phyloP scores from a whole-genome alignment of 257 asterid species.

The Jasminum sambac region DNA sequence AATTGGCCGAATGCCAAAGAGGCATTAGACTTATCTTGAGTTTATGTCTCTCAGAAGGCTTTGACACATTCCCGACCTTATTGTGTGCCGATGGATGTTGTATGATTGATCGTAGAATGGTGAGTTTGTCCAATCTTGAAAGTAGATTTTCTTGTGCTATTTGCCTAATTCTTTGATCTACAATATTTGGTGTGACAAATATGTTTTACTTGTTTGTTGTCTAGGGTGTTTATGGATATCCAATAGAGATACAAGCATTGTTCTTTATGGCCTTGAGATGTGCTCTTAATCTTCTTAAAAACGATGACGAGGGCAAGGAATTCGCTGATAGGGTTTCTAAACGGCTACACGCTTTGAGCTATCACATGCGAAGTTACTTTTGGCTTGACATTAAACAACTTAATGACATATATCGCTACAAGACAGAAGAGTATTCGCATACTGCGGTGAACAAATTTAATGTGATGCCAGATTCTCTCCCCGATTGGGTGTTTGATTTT shows the following conservation, averaged over 20 bases:
- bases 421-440: constrained; percentile 90
- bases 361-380: constrained; percentile 82
- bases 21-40: constrained; percentile 79
- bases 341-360: constrained; percentile 83
- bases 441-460: constrained; percentile 93
- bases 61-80: constrained; percentile 94
- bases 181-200: neutral
- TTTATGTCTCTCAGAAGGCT: constrained; percentile 84
- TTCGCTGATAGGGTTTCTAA: constrained; percentile 53
- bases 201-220: constrained; percentile 5
- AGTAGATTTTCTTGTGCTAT: neutral
- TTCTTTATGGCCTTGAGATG: constrained; percentile 91
- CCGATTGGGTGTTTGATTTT: constrained; percentile 90
- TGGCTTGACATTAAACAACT: constrained; percentile 89
- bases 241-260: constrained; percentile 86
- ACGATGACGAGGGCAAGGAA: constrained; percentile 71
- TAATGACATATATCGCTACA: constrained; percentile 79
- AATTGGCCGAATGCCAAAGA: constrained; percentile 73
- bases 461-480: constrained; percentile 88
- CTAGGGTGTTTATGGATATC: constrained; percentile 91
- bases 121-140: constrained; percentile 23
- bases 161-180: neutral
- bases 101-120: constrained; percentile 96
- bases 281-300: constrained; percentile 64
- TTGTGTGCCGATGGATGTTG: constrained; percentile 93